These are phyloP conservation scores for Postia placenta DNA, from an alignment of 768 basidiomycete species.

Conservation along the genomic window DNA sequence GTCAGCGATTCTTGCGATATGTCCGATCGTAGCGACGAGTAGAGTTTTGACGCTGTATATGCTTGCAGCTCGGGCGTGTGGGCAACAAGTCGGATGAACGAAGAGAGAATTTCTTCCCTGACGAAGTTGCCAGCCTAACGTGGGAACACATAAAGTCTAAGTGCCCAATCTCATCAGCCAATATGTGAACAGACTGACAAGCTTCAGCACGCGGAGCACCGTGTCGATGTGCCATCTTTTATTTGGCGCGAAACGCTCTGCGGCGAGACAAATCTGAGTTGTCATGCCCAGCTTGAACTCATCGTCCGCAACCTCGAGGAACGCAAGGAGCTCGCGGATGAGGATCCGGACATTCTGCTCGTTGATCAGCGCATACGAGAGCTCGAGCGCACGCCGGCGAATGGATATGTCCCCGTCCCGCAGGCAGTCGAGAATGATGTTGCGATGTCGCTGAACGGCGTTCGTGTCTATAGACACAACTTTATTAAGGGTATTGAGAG, in stretches of 20 bases:
- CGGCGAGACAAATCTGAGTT: slow-evolving; percentile 92
- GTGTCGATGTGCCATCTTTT: slow-evolving; percentile 99
- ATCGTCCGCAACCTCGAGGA: slow-evolving; percentile 97
- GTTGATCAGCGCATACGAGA: slow-evolving; percentile 96
- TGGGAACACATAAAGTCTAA: no score
- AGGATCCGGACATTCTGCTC: slow-evolving; percentile 91
- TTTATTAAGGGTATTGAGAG: slow-evolving; percentile 96
- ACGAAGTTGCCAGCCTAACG: slow-evolving; percentile 98
- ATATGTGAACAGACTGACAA: slow-evolving; percentile 48
- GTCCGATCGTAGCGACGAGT: slow-evolving; percentile 79
- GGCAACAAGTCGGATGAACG: slow-evolving; percentile 92
- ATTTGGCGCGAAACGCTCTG: slow-evolving; percentile 94
- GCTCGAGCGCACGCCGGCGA: slow-evolving; percentile 89
- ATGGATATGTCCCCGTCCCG: slow-evolving; percentile 99
- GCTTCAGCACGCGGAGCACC: slow-evolving; percentile 82
- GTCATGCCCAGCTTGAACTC: slow-evolving; percentile 99
- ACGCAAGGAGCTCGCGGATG: slow-evolving; percentile 87
- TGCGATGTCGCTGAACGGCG: slow-evolving; percentile 95
- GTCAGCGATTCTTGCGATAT: slow-evolving; percentile 97
- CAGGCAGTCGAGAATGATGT: slow-evolving; percentile 97
- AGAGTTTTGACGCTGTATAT: slow-evolving; percentile 90
- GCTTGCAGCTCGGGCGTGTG: slow-evolving; percentile 96
- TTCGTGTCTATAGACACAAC: slow-evolving; percentile 97
- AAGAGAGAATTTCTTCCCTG: slow-evolving; percentile 89
- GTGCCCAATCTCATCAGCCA: neutral